Evolutionary conservation across 805 yeast species (phyloP).

Genomic region (Zygotorulaspora chibaensis): DNA sequence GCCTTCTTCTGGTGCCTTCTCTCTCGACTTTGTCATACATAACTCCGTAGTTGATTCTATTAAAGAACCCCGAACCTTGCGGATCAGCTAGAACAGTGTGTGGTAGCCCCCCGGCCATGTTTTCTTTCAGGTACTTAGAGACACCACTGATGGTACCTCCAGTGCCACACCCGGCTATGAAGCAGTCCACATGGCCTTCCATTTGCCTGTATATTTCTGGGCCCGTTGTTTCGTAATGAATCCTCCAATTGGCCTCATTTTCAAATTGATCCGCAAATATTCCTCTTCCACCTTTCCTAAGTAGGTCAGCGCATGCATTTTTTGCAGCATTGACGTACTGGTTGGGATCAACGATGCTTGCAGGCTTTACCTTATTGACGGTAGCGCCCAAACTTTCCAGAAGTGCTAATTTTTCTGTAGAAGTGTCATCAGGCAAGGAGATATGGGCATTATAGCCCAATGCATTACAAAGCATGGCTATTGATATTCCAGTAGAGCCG

Average conservation of each 20-base stretch:
- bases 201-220: slow-evolving; percentile 86
- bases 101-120: slow-evolving; percentile 34
- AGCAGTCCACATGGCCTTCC: slow-evolving; percentile 60
- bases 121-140: slow-evolving; percentile 62
- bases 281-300: slow-evolving; percentile 45
- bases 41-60: slow-evolving; percentile 82
- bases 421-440: slow-evolving; percentile 92
- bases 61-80: slow-evolving; percentile 88
- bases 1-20: slow-evolving; percentile 91
- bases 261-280: slow-evolving; percentile 95
- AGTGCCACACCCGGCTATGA: slow-evolving; percentile 92
- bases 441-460: slow-evolving; percentile 87
- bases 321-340: slow-evolving; percentile 91
- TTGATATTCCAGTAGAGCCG: slow-evolving; percentile 94
- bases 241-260: slow-evolving; percentile 83
- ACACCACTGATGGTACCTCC: slow-evolving; percentile 98
- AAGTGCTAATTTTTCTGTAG: slow-evolving; percentile 72
- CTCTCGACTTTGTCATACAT: slow-evolving; percentile 87
- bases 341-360: slow-evolving; percentile 87
- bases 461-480: slow-evolving; percentile 85
- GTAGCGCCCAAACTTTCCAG: slow-evolving; percentile 73
- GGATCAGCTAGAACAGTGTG: slow-evolving; percentile 82
- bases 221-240: slow-evolving; percentile 80
- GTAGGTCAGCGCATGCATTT: slow-evolving; percentile 49
- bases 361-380: slow-evolving; percentile 85